phyloP scores from a whole-genome alignment of 1,139 yeast genomes.

The Suhomyces atakaporum region DNA sequence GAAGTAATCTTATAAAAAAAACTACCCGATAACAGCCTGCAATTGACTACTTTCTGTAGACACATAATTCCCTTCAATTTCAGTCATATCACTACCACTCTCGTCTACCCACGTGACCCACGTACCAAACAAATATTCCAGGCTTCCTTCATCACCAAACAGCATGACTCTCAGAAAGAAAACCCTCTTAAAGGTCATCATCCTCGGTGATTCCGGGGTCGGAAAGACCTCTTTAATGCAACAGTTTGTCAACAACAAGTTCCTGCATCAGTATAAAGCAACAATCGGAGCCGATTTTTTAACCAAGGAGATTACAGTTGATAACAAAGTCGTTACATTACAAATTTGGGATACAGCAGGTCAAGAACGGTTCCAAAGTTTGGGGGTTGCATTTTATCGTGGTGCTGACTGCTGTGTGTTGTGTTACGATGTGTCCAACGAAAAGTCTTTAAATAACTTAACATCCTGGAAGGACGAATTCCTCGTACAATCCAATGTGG shows the following conservation, averaged over 20 bases:
- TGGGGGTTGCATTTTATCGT: constrained; percentile 96
- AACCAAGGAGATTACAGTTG: constrained; percentile 85
- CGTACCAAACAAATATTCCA: constrained; percentile 5
- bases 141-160: constrained; percentile 1
- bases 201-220: constrained; percentile 95
- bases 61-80: background rate
- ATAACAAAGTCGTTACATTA: constrained; percentile 76
- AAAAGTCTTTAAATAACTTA: constrained; percentile 83
- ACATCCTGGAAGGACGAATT: constrained; percentile 96
- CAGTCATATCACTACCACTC: no score
- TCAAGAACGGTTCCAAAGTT: constrained; percentile 93
- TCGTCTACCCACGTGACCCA: constrained; percentile 5
- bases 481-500: constrained; percentile 86
- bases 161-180: constrained; percentile 82
- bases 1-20: no score
- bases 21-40: no score
- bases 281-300: constrained; percentile 97
- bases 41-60: no score
- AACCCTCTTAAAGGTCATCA: constrained; percentile 88
- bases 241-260: constrained; percentile 93
- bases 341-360: constrained; percentile 99
- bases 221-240: constrained; percentile 97
- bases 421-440: constrained; percentile 46
- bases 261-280: constrained; percentile 94
- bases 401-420: constrained; percentile 98